Conservation (phyloP, 1,139 yeast species). For the Zhuliangozyma blackwelliae region DNA sequence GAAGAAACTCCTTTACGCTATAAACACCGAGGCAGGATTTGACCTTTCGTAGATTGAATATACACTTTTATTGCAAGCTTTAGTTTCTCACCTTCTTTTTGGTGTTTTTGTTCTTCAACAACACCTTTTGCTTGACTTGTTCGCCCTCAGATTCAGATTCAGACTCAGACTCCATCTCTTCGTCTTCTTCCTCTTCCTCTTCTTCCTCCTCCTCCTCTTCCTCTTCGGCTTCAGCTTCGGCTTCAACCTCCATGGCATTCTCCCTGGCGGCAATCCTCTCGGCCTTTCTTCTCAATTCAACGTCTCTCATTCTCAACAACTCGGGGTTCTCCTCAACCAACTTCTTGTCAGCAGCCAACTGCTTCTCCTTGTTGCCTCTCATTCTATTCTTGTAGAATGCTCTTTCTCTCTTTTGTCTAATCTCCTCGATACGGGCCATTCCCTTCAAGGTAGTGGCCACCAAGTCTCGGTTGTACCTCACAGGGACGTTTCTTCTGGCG, state of each 20-base stretch:
- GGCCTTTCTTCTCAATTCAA: slow-evolving; percentile 77
- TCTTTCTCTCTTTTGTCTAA: slow-evolving; percentile 92
- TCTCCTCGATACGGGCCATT: slow-evolving; percentile 94
- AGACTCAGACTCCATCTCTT: slow-evolving; percentile 34
- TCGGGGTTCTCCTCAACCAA: slow-evolving; percentile 87
- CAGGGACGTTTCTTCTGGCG: slow-evolving; percentile 96
- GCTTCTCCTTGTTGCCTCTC: slow-evolving; percentile 93
- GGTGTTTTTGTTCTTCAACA: slow-evolving; percentile 53
- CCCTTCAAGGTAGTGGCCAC: slow-evolving; percentile 93
- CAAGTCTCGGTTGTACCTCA: slow-evolving; percentile 92
- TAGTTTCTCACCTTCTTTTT: slow-evolving; percentile 31
- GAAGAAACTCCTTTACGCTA: slow-evolving; percentile 68
- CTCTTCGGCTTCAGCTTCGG: slow-evolving; percentile 25
- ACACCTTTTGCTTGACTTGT: slow-evolving; percentile 64
- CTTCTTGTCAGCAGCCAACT: slow-evolving; percentile 80
- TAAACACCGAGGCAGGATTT: slow-evolving; percentile 79
- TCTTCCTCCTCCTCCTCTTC: slow-evolving; percentile 28
- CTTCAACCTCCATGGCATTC: slow-evolving; percentile 46
- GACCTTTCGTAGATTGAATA: slow-evolving; percentile 51
- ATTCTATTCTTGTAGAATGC: slow-evolving; percentile 99
- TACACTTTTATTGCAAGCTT: not conserved
- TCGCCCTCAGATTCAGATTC: slow-evolving; percentile 30
- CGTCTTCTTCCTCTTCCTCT: slow-evolving; percentile 31
- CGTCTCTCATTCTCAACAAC: slow-evolving; percentile 85
- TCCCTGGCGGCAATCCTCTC: slow-evolving; percentile 66